Base-by-base conservation (phyloP, 371 early-diverging fungal species). In the Rhizopus microsporus region DNA sequence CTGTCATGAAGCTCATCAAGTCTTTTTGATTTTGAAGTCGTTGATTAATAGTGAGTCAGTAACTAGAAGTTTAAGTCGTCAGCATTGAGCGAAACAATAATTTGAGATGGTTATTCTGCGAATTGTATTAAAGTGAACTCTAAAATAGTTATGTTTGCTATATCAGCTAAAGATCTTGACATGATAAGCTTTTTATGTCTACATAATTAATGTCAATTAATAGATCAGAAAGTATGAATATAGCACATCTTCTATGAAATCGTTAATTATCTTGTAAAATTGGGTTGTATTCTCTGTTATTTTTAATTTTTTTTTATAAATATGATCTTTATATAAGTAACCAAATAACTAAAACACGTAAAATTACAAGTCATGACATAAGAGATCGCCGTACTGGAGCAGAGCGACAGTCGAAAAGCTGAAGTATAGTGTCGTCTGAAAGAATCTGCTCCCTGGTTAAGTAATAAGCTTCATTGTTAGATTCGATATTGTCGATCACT, bases 331-430 rank as follows among this genome's bases (percentile, higher is more conserved):
- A 48, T 48, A 48, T 32, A 33, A 32, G 48, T 48, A 48, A 10
- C 32, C n/a, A 37, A 48, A 48, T 32, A 48, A 48, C 32, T 32
- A 48, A 31, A 48, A 48, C 30, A 48, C 48, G 48, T 48, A 53
- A 40, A 53, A 42, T 53, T 42, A 31, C 53, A 53, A 53, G n/a
- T 53, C 53, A 53, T 53, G 42, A 13, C 42, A 42, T 53, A 3
- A 53, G 43, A 53, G 8, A 53, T 53, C 31, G 53, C 7, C 30
- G 35, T 37, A 38, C 38, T 51, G 35, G 51, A 51, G 51, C 51
- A 51, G 51, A 38, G 38, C 38, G 38, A 51, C 51, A 51, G 38
- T 51, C 51, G 51, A 51, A 51, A 5, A 51, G 17, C 38, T 51
- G 38, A 51, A 51, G 35, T 51, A 51, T 6, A 51, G 29, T 38